These are phyloP conservation scores for Lomentospora prolificans DNA, from an alignment of 2,329 filamentous ascomycete genomes.

Conservation along the genomic window DNA sequence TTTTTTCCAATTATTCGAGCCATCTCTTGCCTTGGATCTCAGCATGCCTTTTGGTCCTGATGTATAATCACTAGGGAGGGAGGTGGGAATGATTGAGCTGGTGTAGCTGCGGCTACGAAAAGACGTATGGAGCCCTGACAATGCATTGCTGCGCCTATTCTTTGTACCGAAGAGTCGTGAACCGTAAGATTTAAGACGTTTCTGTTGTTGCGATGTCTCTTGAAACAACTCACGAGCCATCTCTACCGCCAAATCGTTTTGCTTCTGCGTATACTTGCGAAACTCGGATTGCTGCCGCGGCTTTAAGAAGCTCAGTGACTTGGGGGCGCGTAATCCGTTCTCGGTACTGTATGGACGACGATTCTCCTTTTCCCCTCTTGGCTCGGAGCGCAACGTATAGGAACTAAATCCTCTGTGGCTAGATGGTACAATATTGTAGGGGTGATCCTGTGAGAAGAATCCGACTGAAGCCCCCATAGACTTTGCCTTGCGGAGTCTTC, in stretches of 20 bases:
- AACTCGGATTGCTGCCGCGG: background rate
- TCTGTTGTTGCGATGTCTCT: slow-evolving; percentile 23
- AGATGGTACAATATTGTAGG: background rate
- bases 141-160: slow-evolving; percentile 21
- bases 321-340: slow-evolving; percentile 31
- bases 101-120: slow-evolving; percentile 33
- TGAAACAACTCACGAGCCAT: slow-evolving; percentile 26
- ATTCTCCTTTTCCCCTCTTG: slow-evolving; percentile 3
- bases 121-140: slow-evolving; percentile 35
- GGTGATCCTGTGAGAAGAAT: slow-evolving; percentile 3
- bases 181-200: slow-evolving; percentile 27
- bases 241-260: slow-evolving; percentile 25
- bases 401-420: background rate
- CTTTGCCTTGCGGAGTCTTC: slow-evolving; percentile 41
- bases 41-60: slow-evolving; percentile 17
- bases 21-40: slow-evolving; percentile 38
- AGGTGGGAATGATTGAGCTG: background rate
- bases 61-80: slow-evolving; percentile 8
- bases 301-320: slow-evolving; percentile 45
- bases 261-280: slow-evolving; percentile 8
- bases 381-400: background rate
- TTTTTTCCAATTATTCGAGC: slow-evolving; percentile 51
- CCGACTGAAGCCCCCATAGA: slow-evolving; percentile 37
- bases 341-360: background rate
- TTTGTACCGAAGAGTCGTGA: slow-evolving; percentile 34